Evolutionary conservation across 2,329 filamentous ascomycete genomes (phyloP), one percentile per base, ranked within the genome.

Genomic region (Cercospora nicotianae): DNA sequence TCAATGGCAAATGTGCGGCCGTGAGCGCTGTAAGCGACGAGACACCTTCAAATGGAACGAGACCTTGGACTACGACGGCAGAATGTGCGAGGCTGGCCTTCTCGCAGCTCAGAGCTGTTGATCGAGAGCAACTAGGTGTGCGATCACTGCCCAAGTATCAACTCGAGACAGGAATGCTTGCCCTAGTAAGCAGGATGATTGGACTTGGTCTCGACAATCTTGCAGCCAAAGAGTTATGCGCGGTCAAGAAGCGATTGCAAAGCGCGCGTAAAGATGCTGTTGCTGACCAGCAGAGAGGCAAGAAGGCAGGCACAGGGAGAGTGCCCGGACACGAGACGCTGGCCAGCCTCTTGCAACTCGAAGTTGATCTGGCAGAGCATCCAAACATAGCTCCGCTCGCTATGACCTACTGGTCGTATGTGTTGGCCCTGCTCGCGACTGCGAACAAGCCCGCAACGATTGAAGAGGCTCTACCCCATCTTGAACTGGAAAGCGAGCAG

Each of bases 31-130:
- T 30, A 7, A 23, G 13, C 3, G 20, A n/a, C 16, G 42, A 31
- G 1, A 26, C 60, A 20, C 1, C 36, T 13, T 20, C 31, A 10
- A 3, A 7, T 30, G 30, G 23, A 23, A 13, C 57, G 20, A 53
- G 9, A 9, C 48, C 70, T 53, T 66, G 71, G 57, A 42, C 58
- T 31, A 83, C 88, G 1, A 85, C 84, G 0, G 88, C 89, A 12
- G 90, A 93, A 79, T 93, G 91, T 74, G 86, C 89, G 6, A 85
- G 90, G 9, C 78, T 87, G 30, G 90, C 89, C 1, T 92, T 94
- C 74, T 80, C 85, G 6, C 88, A 87, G 60, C 81, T 94, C 45
- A 84, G 89, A 60, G 82, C 84, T 30, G 74, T 88, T 26, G 86
- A 90, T 61, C 81, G 79, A 31, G 77, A 77, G 20, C 81, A 85